Percentiles rank a stretch among this genome's conserved stretches.
Conservation (phyloP, 208 protist species). For the Wallacemonas sp. region DNA sequence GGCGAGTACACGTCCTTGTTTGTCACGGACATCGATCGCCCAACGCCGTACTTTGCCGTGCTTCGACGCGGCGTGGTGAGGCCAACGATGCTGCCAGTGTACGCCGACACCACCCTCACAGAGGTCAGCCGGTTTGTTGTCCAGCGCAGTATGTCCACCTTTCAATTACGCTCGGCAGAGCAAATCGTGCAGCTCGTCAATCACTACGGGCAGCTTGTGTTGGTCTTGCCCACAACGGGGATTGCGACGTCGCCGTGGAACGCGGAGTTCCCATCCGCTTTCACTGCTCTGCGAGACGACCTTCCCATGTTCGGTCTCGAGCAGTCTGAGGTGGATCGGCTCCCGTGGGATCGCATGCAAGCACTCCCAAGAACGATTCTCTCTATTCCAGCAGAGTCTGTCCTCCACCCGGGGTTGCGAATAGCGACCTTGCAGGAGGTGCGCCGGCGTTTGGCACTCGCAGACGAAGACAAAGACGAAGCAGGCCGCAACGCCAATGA, state of each 20-base stretch:
- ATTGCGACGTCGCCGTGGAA: background rate
- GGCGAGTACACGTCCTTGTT: background rate
- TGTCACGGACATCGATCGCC: background rate
- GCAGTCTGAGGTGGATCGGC: background rate
- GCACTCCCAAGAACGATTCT: background rate
- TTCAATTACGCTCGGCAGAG: background rate
- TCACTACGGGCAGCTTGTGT: constrained; percentile 12
- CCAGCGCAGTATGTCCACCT: constrained; percentile 10
- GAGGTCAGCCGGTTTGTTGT: constrained; percentile 12
- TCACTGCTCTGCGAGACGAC: background rate
- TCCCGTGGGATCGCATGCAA: background rate
- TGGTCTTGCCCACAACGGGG: background rate
- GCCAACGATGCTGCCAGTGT: background rate
- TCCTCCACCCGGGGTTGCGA: background rate
- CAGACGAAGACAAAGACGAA: background rate
- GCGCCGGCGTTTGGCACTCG: background rate
- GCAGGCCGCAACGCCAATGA: background rate
- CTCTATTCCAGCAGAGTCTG: background rate
- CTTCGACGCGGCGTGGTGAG: background rate
- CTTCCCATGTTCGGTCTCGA: background rate
- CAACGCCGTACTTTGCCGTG: constrained; percentile 14
- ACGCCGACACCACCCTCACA: background rate
- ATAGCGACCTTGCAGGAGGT: background rate
- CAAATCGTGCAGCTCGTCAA: constrained; percentile 9
- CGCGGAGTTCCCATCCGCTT: background rate